phyloP scores from a whole-genome alignment of 2,329 filamentous ascomycete genomes.

The Cryphonectria carpinicola region DNA sequence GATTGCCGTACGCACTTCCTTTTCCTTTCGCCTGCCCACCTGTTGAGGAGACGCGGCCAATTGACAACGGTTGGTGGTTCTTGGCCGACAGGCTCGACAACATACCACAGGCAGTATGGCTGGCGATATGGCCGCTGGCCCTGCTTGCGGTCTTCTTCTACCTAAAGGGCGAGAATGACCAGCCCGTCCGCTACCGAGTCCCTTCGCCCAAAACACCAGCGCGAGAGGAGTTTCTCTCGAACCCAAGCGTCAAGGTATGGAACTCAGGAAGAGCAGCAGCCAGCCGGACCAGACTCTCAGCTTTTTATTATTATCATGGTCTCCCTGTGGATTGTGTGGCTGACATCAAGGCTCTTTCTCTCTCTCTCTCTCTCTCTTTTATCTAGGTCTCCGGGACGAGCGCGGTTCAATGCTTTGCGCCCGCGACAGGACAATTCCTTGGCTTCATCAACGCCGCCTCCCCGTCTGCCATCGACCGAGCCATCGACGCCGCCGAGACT shows the following conservation, averaged over 20 bases:
- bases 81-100: constrained; percentile 17
- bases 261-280: not conserved
- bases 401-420: constrained; percentile 82
- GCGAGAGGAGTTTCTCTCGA: constrained; percentile 60
- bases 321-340: not conserved
- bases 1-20: constrained; percentile 22
- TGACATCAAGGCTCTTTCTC: constrained; percentile 30
- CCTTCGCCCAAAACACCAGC: constrained; percentile 64
- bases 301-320: not conserved
- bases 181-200: constrained; percentile 62
- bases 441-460: constrained; percentile 79
- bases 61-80: constrained; percentile 12
- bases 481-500: constrained; percentile 70
- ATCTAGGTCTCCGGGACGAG: constrained; percentile 61
- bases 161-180: constrained; percentile 39
- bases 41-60: constrained; percentile 9
- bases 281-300: no score
- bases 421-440: constrained; percentile 84
- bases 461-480: constrained; percentile 75
- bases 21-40: not conserved
- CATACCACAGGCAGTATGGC: constrained; percentile 17
- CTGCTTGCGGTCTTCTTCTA: constrained; percentile 12
- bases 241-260: constrained; percentile 62
- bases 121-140: constrained; percentile 19
- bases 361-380: constrained; percentile 44